Percentiles rank a stretch among this genome's conserved stretches.
Conservation (phyloP, 2,329 filamentous ascomycete genomes). For the Fusarium buharicum region DNA sequence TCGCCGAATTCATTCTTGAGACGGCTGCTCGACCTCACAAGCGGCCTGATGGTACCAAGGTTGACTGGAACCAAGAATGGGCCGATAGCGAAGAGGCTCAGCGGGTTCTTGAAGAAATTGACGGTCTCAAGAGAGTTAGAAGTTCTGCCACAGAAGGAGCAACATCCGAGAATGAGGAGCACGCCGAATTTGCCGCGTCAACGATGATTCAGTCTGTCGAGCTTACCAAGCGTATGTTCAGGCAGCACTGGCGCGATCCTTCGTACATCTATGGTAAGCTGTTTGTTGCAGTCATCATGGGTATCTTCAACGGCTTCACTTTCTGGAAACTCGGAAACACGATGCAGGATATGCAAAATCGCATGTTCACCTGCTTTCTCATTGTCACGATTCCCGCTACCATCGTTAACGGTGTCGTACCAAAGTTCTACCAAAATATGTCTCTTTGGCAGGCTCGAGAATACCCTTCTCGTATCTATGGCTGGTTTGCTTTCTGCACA, state of each 20-base stretch:
- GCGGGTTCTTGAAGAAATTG: conserved; percentile 70
- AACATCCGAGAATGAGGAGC: neutral
- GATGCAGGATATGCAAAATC: conserved; percentile 76
- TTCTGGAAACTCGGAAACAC: conserved; percentile 76
- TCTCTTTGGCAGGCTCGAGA: conserved; percentile 79
- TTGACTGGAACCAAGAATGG: conserved; percentile 84
- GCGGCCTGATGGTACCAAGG: conserved; percentile 50
- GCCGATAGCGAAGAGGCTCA: conserved; percentile 69
- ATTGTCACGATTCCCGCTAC: conserved; percentile 72
- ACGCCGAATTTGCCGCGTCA: conserved; percentile 73
- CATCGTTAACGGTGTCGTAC: conserved; percentile 77
- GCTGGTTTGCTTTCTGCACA: conserved; percentile 79
- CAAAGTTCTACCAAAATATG: conserved; percentile 81
- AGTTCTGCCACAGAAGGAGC: conserved; percentile 32
- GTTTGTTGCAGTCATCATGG: conserved; percentile 75
- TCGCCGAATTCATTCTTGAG: conserved; percentile 62
- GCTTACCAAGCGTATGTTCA: conserved; percentile 76
- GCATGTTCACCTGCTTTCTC: conserved; percentile 78
- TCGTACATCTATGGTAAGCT: conserved; percentile 82
- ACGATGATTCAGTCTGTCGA: conserved; percentile 69
- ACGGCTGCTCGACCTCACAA: conserved; percentile 53
- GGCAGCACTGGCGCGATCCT: conserved; percentile 79
- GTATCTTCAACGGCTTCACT: conserved; percentile 83
- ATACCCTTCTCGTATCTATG: conserved; percentile 78
- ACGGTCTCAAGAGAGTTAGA: conserved; percentile 35